Conservation (phyloP, 495 filamentous ascomycete genomes). For the Wilcoxina mikolae region DNA sequence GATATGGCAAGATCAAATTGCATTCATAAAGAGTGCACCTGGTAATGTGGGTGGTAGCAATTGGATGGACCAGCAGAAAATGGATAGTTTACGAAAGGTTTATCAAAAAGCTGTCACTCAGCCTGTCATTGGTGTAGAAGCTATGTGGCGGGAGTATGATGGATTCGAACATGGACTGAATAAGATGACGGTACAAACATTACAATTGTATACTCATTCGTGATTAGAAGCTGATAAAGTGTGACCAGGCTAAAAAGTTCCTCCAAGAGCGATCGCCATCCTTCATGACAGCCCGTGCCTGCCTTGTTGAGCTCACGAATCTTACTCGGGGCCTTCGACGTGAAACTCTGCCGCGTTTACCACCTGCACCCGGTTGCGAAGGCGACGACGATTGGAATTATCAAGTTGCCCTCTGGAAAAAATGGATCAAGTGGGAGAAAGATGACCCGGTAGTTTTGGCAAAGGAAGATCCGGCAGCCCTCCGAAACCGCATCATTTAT, state of each 20-base stretch:
- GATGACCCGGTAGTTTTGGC: slow-evolving; percentile 73
- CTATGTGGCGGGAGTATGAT: slow-evolving; percentile 93
- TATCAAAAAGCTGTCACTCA: slow-evolving; percentile 80
- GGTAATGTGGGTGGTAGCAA: slow-evolving; percentile 66
- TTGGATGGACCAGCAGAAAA: slow-evolving; percentile 97
- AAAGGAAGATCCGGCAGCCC: slow-evolving; percentile 57
- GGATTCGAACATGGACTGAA: slow-evolving; percentile 85
- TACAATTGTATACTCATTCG: background rate
- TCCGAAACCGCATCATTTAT: slow-evolving; percentile 64
- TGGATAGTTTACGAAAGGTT: slow-evolving; percentile 77
- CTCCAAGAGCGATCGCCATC: slow-evolving; percentile 78
- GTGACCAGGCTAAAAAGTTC: slow-evolving; percentile 67
- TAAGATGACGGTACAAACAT: slow-evolving; percentile 52
- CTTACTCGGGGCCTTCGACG: slow-evolving; percentile 64
- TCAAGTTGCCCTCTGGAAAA: slow-evolving; percentile 83
- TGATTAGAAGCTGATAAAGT: background rate
- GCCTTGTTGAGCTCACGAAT: slow-evolving; percentile 67
- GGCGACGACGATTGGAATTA: slow-evolving; percentile 71
- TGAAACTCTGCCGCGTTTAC: slow-evolving; percentile 62
- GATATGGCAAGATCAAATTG: slow-evolving; percentile 85
- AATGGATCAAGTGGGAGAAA: slow-evolving; percentile 90
- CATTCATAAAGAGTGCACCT: slow-evolving; percentile 74
- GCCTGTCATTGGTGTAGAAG: slow-evolving; percentile 63
- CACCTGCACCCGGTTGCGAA: slow-evolving; percentile 70
- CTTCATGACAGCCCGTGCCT: slow-evolving; percentile 85